Evolutionary conservation across 352 stramenopile genomes (phyloP), one percentile per base, ranked within the genome.

Genomic region (Globisporangium ultimum): DNA sequence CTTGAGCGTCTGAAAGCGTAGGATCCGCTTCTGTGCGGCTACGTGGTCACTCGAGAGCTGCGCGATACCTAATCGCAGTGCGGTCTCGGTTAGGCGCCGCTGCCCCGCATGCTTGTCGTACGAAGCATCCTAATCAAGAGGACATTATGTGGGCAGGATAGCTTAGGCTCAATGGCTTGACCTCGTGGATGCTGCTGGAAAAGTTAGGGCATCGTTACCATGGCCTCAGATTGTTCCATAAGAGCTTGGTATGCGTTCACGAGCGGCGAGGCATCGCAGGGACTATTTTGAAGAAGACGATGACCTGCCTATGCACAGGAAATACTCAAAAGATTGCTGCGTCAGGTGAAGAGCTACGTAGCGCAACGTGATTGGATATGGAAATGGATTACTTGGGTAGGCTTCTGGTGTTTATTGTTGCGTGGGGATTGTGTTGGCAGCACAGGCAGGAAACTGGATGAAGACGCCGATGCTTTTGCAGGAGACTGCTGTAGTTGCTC

Each of bases 1-100:
- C 64, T 88, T 86, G 34, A 91, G 65, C 2, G 77, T 83, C 45
- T 85, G 70, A 53, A 84, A 88, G 12, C 74, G 79, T 32, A 91
- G 79, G 17, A 81, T 52, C 20, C 74, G 56, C 52, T 83, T 83
- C 48, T 91, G 80, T 52, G 68, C 61, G 13, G 63, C 53, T 21
- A 92, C 71, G 28, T 76, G 74, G 21, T 83, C 70, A 14, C 71
- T 56, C 2, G 81, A 82, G 43, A 93, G 72, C 32, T 87, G 82
- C n/a, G 71, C 64, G 17, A 87, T 72, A 5, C 76, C 84, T n/a
- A 86, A 67, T 1, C 60, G 66, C 18, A 89, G 74, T 0, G 67
- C 78, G 42, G 75, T 64, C 24, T 73, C 42, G 22, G 83, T 63
- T 40, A 78, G 58, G n/a, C 67, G 57, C 14, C 77, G 58, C 15